Conservation (phyloP, 2,329 filamentous ascomycete species). For the Stachybotrys chartarum region DNA sequence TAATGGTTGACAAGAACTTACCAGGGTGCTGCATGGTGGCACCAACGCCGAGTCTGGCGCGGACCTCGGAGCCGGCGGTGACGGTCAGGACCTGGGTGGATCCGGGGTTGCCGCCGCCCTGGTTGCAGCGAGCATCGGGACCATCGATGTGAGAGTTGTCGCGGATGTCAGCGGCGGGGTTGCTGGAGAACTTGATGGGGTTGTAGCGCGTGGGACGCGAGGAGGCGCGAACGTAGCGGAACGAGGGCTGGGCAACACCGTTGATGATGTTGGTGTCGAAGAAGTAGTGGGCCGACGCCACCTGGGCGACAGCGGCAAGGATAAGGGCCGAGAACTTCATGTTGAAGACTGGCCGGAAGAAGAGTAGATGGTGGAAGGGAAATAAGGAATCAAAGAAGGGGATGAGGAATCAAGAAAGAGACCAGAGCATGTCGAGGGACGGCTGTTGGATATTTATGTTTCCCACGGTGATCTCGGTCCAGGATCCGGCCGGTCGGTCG, state of each 20-base stretch:
- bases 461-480: not conserved
- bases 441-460: not conserved
- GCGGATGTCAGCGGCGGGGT: slow-evolving; percentile 13
- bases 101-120: slow-evolving; percentile 14
- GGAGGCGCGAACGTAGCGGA: slow-evolving; percentile 16
- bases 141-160: slow-evolving; percentile 12
- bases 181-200: slow-evolving; percentile 19
- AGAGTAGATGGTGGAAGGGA: not conserved
- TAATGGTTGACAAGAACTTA: slow-evolving; percentile 1
- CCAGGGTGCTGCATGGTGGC: slow-evolving; percentile 13
- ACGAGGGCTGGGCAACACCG: slow-evolving; percentile 8
- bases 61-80: slow-evolving; percentile 13
- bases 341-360: not conserved
- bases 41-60: slow-evolving; percentile 11
- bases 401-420: not conserved
- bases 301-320: slow-evolving; percentile 10
- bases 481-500: not conserved
- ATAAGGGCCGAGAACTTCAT: slow-evolving; percentile 13
- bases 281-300: slow-evolving; percentile 20
- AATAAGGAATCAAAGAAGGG: not conserved
- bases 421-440: not conserved
- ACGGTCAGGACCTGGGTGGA: slow-evolving; percentile 14
- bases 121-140: slow-evolving; percentile 19
- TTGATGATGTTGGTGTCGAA: slow-evolving; percentile 17
- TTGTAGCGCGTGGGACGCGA: slow-evolving; percentile 16